phyloP scores from a whole-genome alignment of 345 rosid species.

The Sisymbrium irio region DNA sequence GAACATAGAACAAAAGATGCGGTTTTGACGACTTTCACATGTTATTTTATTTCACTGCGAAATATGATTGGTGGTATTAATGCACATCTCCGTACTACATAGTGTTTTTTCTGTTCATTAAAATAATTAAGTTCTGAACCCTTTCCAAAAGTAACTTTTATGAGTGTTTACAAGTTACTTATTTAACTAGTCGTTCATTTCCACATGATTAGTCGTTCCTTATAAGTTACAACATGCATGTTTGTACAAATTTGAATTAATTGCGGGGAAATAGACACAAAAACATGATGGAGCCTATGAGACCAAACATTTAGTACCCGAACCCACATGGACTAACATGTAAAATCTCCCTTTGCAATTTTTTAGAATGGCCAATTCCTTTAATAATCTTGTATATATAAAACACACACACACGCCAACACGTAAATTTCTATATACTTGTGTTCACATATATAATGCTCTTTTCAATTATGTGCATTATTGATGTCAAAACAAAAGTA shows the following conservation, averaged over 20 bases:
- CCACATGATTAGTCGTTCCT: conserved; percentile 5
- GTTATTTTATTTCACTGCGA: background rate
- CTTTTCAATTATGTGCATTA: conserved; percentile 17
- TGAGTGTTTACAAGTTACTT: background rate
- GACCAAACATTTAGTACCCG: conserved; percentile 33
- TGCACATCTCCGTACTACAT: conserved; percentile 9
- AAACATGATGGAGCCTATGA: conserved; percentile 37
- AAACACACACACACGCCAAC: background rate
- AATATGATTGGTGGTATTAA: conserved; percentile 13
- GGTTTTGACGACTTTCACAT: background rate
- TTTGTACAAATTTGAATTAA: conserved; percentile 9
- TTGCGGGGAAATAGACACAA: conserved; percentile 19
- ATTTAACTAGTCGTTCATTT: conserved; percentile 8
- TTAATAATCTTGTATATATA: conserved; percentile 9
- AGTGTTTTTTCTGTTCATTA: background rate
- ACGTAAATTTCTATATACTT: background rate
- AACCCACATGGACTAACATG: conserved; percentile 43
- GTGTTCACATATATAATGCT: conserved; percentile 6
- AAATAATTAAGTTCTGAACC: background rate
- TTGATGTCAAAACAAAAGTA: background rate
- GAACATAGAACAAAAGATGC: background rate
- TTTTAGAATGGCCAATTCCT: conserved; percentile 5
- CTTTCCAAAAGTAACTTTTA: background rate
- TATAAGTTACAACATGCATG: conserved; percentile 6
- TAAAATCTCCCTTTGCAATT: conserved; percentile 17